phyloP scores from a whole-genome alignment of 2,329 filamentous ascomycete genomes.

The Stagonosporopsis chrysanthemi region DNA sequence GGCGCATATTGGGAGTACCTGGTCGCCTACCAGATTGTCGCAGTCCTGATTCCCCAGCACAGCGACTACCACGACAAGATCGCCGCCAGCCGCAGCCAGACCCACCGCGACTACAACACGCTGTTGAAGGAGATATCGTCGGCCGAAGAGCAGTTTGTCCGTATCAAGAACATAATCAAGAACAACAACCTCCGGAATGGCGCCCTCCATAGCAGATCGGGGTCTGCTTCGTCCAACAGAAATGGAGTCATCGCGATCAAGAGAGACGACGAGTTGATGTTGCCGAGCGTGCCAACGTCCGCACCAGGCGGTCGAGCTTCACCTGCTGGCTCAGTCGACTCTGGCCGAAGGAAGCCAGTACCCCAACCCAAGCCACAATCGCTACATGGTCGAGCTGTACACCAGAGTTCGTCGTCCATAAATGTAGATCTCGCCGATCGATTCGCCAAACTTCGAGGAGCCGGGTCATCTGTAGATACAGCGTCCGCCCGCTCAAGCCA shows the following conservation, averaged over 20 bases:
- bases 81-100: constrained; percentile 60
- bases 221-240: constrained; percentile 25
- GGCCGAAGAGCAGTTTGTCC: constrained; percentile 54
- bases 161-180: constrained; percentile 60
- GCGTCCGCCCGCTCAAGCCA: constrained; percentile 29
- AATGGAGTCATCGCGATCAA: constrained; percentile 23
- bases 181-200: constrained; percentile 65
- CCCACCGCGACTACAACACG: constrained; percentile 56
- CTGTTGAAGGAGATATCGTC: constrained; percentile 41
- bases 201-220: constrained; percentile 47
- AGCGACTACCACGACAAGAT: constrained; percentile 72
- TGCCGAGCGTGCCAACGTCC: constrained; percentile 41
- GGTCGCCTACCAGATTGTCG: constrained; percentile 77
- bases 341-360: constrained; percentile 42
- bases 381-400: constrained; percentile 68
- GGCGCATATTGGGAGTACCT: constrained; percentile 85
- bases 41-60: constrained; percentile 78
- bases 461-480: constrained; percentile 33
- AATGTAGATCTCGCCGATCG: constrained; percentile 48
- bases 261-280: constrained; percentile 46
- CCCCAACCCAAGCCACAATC: constrained; percentile 73
- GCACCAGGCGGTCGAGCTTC: constrained; percentile 30
- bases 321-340: constrained; percentile 29
- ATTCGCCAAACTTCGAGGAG: constrained; percentile 47
- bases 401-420: constrained; percentile 39